Percentiles rank a stretch among this genome's conserved stretches.
phyloP scores from a whole-genome alignment of 352 stramenopile species.

The Globisporangium nodosum region DNA sequence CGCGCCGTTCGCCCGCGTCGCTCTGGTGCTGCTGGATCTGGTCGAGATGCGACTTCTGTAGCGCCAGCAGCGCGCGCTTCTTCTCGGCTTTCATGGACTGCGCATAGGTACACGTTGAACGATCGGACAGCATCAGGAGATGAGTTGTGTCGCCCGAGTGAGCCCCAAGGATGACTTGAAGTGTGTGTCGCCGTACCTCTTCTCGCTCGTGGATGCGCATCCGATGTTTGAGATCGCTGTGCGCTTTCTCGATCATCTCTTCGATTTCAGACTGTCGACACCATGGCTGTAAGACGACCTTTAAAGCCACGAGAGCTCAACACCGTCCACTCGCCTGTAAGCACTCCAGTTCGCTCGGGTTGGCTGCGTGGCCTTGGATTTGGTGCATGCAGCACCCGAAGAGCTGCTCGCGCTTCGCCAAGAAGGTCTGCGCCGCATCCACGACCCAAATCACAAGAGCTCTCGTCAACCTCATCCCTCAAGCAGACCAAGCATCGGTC shows the following conservation, averaged over 20 bases:
- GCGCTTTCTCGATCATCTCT: constrained; percentile 16
- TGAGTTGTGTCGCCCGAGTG: neutral
- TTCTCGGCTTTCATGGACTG: constrained; percentile 16
- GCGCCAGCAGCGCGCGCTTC: constrained; percentile 14
- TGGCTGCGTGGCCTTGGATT: constrained; percentile 10
- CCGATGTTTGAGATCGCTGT: constrained; percentile 16
- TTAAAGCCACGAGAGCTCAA: too few relatives aligned
- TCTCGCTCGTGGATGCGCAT: constrained; percentile 16
- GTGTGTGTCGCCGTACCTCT: constrained; percentile 9
- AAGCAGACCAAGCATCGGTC: neutral
- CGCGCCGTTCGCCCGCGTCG: constrained; percentile 2
- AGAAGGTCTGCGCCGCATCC: constrained; percentile 15
- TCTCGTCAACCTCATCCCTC: neutral
- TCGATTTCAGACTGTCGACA: constrained; percentile 17
- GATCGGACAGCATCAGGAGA: neutral
- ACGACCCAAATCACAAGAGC: neutral
- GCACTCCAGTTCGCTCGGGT: constrained; percentile 14
- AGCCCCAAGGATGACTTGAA: neutral
- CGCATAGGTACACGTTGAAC: neutral
- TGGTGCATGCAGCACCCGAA: constrained; percentile 24
- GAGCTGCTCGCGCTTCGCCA: constrained; percentile 22
- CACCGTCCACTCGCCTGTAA: constrained; percentile 11
- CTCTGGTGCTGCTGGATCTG: constrained; percentile 20
- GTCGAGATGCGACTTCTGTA: constrained; percentile 26
- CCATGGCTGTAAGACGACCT: neutral